Conservation (phyloP, 2,329 filamentous ascomycete species). For the Raffaelea albimanens region DNA sequence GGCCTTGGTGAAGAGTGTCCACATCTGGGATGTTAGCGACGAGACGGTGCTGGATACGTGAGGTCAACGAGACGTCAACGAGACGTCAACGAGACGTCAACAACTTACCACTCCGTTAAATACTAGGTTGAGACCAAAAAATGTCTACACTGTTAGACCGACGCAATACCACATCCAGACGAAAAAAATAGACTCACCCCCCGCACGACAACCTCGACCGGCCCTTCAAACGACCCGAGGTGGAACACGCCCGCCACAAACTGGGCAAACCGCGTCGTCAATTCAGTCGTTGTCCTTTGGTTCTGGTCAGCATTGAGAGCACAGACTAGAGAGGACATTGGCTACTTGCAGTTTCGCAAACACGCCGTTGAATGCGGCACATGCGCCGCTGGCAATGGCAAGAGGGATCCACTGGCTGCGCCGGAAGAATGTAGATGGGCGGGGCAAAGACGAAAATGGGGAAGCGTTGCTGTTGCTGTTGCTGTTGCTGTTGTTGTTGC, state of each 20-base stretch:
- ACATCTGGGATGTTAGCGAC: constrained; percentile 48
- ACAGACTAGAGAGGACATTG: not conserved
- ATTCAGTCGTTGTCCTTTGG: constrained; percentile 40
- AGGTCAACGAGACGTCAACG: not conserved
- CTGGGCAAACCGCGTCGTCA: constrained; percentile 39
- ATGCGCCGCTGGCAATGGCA: constrained; percentile 64
- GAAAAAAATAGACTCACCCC: constrained; percentile 28
- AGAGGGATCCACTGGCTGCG: constrained; percentile 54
- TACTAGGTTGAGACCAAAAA: constrained; percentile 64
- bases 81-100: not conserved
- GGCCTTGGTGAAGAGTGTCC: constrained; percentile 72
- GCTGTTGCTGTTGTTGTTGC: not conserved
- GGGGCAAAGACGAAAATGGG: not conserved
- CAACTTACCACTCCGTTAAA: constrained; percentile 60
- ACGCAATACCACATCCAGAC: no score
- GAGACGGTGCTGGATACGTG: not conserved
- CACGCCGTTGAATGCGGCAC: constrained; percentile 72
- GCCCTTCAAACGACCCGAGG: constrained; percentile 27
- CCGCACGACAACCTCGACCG: constrained; percentile 39
- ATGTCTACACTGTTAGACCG: constrained; percentile 40
- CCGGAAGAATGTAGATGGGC: constrained; percentile 16
- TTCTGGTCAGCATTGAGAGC: no score
- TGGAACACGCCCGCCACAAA: constrained; percentile 34
- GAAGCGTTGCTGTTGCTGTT: not conserved
- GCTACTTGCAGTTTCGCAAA: constrained; percentile 67